A percentile compares a stretch with the other conserved stretches of the same genome.
Conservation (phyloP, 2,329 filamentous ascomycete genomes). For the Alternaria sp. region DNA sequence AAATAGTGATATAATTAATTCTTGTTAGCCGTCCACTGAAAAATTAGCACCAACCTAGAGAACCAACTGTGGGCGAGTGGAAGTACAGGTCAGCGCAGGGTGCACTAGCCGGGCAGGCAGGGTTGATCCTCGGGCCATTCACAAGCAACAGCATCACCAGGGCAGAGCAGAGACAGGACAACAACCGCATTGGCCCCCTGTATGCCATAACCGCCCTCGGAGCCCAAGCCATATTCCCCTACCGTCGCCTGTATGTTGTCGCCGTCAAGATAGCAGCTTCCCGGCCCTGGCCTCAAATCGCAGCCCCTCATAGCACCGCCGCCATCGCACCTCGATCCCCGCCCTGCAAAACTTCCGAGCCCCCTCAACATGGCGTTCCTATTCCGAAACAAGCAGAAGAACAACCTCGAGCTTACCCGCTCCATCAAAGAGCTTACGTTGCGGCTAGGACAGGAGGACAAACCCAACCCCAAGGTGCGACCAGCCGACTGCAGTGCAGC, state of each 20-base stretch:
- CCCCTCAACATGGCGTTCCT: constrained; percentile 69
- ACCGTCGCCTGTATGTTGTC: constrained; percentile 38
- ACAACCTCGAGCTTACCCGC: constrained; percentile 66
- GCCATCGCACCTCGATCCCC: constrained; percentile 24
- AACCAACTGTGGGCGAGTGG: constrained; percentile 11
- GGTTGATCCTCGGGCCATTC: constrained; percentile 20
- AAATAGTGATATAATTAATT: background rate
- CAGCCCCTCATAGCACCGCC: constrained; percentile 27
- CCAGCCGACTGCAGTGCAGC: background rate
- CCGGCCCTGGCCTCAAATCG: constrained; percentile 33
- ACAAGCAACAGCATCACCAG: constrained; percentile 25
- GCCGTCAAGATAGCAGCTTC: constrained; percentile 42
- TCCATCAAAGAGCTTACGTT: constrained; percentile 68
- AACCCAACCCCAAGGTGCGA: constrained; percentile 63
- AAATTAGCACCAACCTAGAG: background rate
- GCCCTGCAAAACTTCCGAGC: constrained; percentile 16
- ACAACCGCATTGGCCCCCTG: constrained; percentile 28
- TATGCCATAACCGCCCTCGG: constrained; percentile 13
- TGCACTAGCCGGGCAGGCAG: constrained; percentile 22
- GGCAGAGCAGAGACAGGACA: constrained; percentile 26
- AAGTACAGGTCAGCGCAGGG: constrained; percentile 4
- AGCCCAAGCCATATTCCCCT: constrained; percentile 10
- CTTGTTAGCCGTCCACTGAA: background rate
- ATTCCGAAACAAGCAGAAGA: constrained; percentile 69
- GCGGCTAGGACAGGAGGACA: constrained; percentile 63